phyloP scores from a whole-genome alignment of 106 monocot species.

The Chionographis japonica region DNA sequence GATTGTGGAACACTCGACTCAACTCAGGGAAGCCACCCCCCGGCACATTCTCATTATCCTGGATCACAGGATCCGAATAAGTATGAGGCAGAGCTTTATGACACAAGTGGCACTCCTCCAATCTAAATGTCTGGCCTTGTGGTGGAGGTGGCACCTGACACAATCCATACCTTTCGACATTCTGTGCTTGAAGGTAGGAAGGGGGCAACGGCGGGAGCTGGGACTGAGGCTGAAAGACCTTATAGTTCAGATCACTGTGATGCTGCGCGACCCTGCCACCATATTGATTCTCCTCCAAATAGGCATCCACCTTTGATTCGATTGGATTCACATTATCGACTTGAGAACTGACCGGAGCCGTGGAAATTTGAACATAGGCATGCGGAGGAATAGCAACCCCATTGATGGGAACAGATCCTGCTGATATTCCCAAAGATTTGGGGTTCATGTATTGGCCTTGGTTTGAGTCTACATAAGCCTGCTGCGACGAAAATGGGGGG shows the following conservation, averaged over 20 bases:
- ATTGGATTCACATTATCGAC: no score
- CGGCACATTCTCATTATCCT: no score
- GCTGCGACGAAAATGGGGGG: not conserved
- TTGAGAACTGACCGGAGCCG: no score
- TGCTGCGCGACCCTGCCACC: no score
- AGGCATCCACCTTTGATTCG: no score
- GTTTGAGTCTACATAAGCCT: slow-evolving; percentile 1
- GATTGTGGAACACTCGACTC: no score
- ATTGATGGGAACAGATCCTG: not conserved
- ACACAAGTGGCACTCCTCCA: slow-evolving; percentile 48
- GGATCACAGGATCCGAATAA: slow-evolving; percentile 45
- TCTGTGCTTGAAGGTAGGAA: slow-evolving; percentile 3
- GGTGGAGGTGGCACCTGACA: not conserved
- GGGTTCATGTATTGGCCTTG: slow-evolving; percentile 14
- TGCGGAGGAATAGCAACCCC: no score
- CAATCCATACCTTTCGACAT: slow-evolving; percentile 7
- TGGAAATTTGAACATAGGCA: no score
- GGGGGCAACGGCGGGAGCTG: not conserved
- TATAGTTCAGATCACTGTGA: no score
- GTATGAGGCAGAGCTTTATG: slow-evolving; percentile 43
- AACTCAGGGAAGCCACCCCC: no score
- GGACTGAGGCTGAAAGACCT: no score
- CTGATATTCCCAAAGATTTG: slow-evolving; percentile 5
- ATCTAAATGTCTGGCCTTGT: slow-evolving; percentile 18
- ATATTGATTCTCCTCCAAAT: no score